Base-by-base conservation (phyloP, 441 rosid genomes). In the Eutrema salsugineum region DNA sequence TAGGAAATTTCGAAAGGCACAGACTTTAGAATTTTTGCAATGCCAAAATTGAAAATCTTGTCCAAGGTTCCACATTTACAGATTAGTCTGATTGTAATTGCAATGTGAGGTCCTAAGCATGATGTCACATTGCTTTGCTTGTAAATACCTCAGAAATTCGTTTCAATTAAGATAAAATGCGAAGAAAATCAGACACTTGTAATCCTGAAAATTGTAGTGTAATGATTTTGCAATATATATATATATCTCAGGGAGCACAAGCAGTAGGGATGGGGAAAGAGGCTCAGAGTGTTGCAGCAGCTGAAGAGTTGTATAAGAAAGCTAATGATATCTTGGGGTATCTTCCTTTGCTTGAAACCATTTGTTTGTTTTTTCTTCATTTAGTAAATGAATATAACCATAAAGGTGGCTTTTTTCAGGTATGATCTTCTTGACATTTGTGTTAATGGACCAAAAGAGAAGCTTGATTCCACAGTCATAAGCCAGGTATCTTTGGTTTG, bases 251-350 rank as follows among this genome's bases (percentile, higher is more conserved):
- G 99, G 99, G 99, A 70, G 98, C 97, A 68, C 97, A 93, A 83
- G 88, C 93, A 5, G 77, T 91, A 49, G 98, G 99, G 35, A 95
- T 95, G 99, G 99, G 99, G 11, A 88, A 89, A 75, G 97, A 91
- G 32, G 93, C 94, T 43, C 97, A 91, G 67, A 78, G 77, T 65
- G 85, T 91, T 66, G 82, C 88, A 9, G 83, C 93, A 59, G 99
- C 98, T 28, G 89, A 84, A 32, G 89, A 84, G 24, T 80, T 93
- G 72, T 95, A 86, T 79, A 83, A 81, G 70, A 95, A 84, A 80
- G 98, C 98, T 22, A 88, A 87, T 49, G 84, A 94, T 75, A 84
- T 90, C 40, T 77, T 94, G 51, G 97, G 99, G 97, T 94, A 78
- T 14, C 27, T 20, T 63, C 50, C 5, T 38, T 48, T 59, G 62